phyloP scores from a whole-genome alignment of 345 rosid species.

The Diplotaxis tenuifolia region DNA sequence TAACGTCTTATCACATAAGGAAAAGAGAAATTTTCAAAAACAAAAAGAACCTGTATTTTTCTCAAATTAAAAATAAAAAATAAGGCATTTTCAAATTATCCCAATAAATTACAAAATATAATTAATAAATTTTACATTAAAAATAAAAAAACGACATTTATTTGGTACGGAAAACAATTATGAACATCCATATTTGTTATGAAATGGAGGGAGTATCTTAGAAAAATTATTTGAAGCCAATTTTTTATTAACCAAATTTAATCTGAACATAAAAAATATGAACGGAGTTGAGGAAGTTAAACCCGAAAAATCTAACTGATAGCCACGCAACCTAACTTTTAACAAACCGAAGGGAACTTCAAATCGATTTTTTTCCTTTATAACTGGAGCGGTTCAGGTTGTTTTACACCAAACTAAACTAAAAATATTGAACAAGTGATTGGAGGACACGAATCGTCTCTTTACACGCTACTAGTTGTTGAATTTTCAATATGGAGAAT shows the following conservation, averaged over 20 bases:
- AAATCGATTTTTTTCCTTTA: not conserved
- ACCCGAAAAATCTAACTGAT: not conserved
- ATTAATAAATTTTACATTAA: too few species aligned
- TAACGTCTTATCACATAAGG: too few species aligned
- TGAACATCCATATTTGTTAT: too few species aligned
- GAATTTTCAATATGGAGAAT: not conserved
- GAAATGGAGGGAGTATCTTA: not conserved
- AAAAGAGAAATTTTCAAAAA: too few species aligned
- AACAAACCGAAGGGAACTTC: not conserved
- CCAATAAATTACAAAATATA: too few species aligned
- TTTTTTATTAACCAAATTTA: not conserved
- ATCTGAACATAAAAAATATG: not conserved
- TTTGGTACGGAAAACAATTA: too few species aligned
- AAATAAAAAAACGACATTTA: too few species aligned
- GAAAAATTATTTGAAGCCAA: not conserved
- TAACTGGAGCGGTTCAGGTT: not conserved
- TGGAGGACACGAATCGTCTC: not conserved
- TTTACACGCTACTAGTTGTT: not conserved
- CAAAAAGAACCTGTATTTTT: too few species aligned
- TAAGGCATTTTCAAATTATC: too few species aligned
- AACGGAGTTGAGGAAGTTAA: not conserved
- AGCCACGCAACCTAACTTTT: not conserved
- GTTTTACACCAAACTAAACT: not conserved
- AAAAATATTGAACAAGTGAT: not conserved
- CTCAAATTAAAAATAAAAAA: too few species aligned